These are phyloP conservation scores for Pleodorina starrii DNA, from an alignment of 139 green algal genomes.

Conservation along the genomic window DNA sequence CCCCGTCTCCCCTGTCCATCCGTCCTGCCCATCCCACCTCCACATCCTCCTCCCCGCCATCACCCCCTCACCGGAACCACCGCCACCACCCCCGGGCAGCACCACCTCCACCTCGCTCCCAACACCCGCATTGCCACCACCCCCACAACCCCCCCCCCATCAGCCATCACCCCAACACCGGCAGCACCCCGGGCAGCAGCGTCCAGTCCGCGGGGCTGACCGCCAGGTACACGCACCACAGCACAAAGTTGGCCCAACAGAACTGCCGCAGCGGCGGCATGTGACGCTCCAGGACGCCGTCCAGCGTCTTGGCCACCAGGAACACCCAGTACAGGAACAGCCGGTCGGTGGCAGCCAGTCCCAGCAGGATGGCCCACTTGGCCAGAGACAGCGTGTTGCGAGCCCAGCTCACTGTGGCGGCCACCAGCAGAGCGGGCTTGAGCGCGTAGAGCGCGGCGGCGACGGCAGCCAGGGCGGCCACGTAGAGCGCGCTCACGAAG, in stretches of 20 bases:
- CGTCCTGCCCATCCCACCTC: no score
- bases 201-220: neutral
- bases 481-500: constrained; percentile 15
- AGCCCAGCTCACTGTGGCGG: constrained; percentile 53
- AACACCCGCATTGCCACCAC: no score
- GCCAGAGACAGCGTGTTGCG: constrained; percentile 47
- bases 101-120: no score
- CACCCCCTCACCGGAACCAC: no score
- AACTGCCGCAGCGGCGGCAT: constrained; percentile 49
- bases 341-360: constrained; percentile 39
- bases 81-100: no score
- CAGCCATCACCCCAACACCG: neutral
- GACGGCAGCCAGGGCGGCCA: neutral
- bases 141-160: neutral
- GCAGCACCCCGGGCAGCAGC: constrained; percentile 14
- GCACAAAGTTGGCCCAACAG: constrained; percentile 21
- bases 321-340: constrained; percentile 61
- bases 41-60: no score
- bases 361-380: constrained; percentile 53
- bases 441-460: constrained; percentile 13
- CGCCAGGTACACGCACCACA: constrained; percentile 28
- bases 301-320: constrained; percentile 47
- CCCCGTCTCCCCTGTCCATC: no score
- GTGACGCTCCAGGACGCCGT: constrained; percentile 42
- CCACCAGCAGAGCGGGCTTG: constrained; percentile 42